Percentiles rank a stretch among this genome's conserved stretches.
These are phyloP conservation scores for Panus rudis DNA, from an alignment of 768 basidiomycete genomes.

Conservation along the genomic window DNA sequence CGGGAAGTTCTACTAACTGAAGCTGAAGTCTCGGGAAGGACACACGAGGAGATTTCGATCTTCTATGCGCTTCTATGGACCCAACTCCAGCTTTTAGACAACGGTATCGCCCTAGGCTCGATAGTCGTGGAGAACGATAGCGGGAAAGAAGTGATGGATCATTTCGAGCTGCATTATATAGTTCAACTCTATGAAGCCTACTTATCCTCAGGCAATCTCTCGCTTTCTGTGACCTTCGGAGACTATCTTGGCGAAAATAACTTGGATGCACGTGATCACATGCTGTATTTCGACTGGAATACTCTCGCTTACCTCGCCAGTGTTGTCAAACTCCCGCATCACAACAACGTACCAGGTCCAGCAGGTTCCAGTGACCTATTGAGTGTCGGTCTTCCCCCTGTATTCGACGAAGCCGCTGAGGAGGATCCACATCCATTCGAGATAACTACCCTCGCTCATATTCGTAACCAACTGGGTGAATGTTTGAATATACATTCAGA, in stretches of 20 bases:
- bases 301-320: conserved; percentile 56
- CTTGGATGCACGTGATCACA: conserved; percentile 31
- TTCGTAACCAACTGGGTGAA: conserved; percentile 51
- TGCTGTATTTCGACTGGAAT: conserved; percentile 63
- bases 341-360: conserved; percentile 4
- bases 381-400: conserved; percentile 29
- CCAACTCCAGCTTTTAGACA: conserved; percentile 60
- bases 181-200: conserved; percentile 44
- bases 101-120: conserved; percentile 61
- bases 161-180: conserved; percentile 56
- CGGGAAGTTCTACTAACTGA: conserved; percentile 33
- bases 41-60: conserved; percentile 67
- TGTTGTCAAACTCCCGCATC: conserved; percentile 38
- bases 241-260: conserved; percentile 51
- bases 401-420: conserved; percentile 19
- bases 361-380: conserved; percentile 38
- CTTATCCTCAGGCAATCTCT: conserved; percentile 35
- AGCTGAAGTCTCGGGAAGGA: conserved; percentile 38
- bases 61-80: conserved; percentile 53
- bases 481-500: conserved; percentile 54
- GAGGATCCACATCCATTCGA: conserved; percentile 44
- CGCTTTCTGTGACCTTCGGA: conserved; percentile 38
- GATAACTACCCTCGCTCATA: conserved; percentile 47
- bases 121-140: conserved; percentile 40
- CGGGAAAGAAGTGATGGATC: conserved; percentile 26